Conservation (phyloP, 1,139 yeast genomes). For the Suhomyces panamericanus region DNA sequence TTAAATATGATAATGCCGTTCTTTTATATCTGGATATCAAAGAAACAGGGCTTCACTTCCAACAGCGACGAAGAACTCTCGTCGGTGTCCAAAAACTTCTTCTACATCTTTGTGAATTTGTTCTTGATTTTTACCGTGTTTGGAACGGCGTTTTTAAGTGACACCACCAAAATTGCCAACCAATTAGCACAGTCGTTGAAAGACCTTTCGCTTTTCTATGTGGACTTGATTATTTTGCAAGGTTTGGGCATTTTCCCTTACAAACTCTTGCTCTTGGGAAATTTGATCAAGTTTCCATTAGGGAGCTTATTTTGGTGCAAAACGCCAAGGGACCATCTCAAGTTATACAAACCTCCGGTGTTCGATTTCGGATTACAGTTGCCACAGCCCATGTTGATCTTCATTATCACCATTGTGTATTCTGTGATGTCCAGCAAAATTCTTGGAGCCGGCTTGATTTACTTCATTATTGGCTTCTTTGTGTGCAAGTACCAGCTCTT, state of each 20-base stretch:
- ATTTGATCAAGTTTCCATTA: conserved; percentile 27
- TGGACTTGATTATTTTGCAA: conserved; percentile 70
- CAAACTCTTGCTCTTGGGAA: conserved; percentile 56
- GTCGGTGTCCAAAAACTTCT: conserved; percentile 73
- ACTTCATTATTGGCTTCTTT: conserved; percentile 72
- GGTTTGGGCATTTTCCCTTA: conserved; percentile 81
- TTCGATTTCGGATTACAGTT: conserved; percentile 80
- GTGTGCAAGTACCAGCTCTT: conserved; percentile 80
- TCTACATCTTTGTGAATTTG: conserved; percentile 74
- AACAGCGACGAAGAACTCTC: conserved; percentile 76
- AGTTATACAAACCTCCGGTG: conserved; percentile 71
- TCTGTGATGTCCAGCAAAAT: conserved; percentile 79
- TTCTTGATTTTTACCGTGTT: conserved; percentile 78
- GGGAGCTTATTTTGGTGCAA: conserved; percentile 20
- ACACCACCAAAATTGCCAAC: conserved; percentile 71
- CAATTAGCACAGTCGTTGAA: conserved; percentile 71
- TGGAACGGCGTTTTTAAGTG: conserved; percentile 76
- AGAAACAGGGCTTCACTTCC: conserved; percentile 69
- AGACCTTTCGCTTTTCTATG: conserved; percentile 69
- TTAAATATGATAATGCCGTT: conserved; percentile 69
- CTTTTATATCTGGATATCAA: conserved; percentile 64
- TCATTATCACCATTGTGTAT: conserved; percentile 73
- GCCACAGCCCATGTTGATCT: conserved; percentile 77
- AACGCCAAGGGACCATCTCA: conserved; percentile 69
- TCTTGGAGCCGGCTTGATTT: conserved; percentile 67